A percentile compares a stretch with the other conserved stretches of the same genome.
These are phyloP conservation scores for Diaporthe australafricana DNA, from an alignment of 2,329 filamentous ascomycete genomes.

Conservation along the genomic window DNA sequence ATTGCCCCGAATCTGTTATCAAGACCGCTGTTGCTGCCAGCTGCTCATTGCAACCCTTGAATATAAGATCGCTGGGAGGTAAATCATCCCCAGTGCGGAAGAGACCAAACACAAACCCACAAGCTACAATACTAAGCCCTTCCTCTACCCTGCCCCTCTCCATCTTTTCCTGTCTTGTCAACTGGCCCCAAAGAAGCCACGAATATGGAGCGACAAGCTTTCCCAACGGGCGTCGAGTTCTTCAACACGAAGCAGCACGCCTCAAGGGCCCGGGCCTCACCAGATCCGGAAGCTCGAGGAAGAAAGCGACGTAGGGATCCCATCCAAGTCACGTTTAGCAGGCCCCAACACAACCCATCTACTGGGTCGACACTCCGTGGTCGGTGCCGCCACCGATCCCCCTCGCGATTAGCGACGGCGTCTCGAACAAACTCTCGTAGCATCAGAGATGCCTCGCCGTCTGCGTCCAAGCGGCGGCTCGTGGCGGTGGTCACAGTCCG, in stretches of 20 bases:
- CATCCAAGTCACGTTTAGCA: conserved; percentile 40
- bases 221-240: conserved; percentile 17
- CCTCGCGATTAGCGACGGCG: conserved; percentile 45
- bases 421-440: conserved; percentile 41
- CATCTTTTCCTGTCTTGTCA: neutral
- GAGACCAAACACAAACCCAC: neutral
- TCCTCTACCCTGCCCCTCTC: neutral
- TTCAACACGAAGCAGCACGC: conserved; percentile 8
- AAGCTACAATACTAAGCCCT: neutral
- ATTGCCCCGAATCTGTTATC: neutral
- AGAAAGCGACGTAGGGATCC: conserved; percentile 51
- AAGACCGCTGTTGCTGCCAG: neutral
- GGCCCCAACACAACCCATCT: conserved; percentile 46
- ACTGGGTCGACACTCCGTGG: conserved; percentile 55
- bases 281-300: conserved; percentile 50
- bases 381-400: conserved; percentile 53
- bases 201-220: conserved; percentile 26
- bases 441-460: conserved; percentile 43
- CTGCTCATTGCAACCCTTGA: neutral
- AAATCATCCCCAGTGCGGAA: neutral
- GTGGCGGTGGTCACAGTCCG: conserved; percentile 46
- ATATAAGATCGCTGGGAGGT: neutral
- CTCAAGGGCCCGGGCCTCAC: conserved; percentile 43
- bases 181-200: neutral
- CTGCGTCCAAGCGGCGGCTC: conserved; percentile 46